Evolutionary conservation across 306 rosid species (phyloP), one percentile per base, ranked within the genome.

Genomic region (Ziziphus jujuba): DNA sequence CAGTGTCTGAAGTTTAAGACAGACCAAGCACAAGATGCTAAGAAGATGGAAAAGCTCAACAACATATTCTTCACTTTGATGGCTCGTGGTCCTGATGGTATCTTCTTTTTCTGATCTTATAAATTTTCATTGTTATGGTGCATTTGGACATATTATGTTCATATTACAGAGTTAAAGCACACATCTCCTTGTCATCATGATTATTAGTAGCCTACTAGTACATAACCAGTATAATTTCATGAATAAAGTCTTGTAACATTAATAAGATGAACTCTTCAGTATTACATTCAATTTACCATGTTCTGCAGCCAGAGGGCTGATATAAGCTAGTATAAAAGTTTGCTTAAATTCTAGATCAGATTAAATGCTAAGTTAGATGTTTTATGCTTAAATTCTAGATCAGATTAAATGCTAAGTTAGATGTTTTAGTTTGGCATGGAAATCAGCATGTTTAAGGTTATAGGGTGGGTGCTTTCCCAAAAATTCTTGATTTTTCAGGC

Each of bases 1-100:
- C 80, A 93, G 92, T 90, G 96, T 83, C 87, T 90, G 77, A 90
- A 93, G 81, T 90, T 80, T 73, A 90, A 93, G 86, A 90, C 96
- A 23, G 96, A 90, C 63, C 99, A 90, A 75, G 85, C 95, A n/a
- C 99, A 90, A 72, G 97, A 93, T 40, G 96, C 89, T 31, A 88
- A 83, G 83, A 90, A 88, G 84, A 90, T 87, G 93, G 96, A 84
- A 70, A 88, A 83, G 72, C 86, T 88, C 4, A 88, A 93, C 65
- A 90, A 86, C 78, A 82, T 90, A 73, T 90, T 93, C 82, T 93
- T 90, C 84, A 76, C 99, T 61, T 71, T 90, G 82, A 93, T 93
- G 97, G 87, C 97, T 36, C 81, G 97, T 66, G 97, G 97, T 70
- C 99, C 99, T 61, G 90, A 90, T 59, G 95, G 97, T 92, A 72